Evolutionary conservation across 345 rosid species (phyloP).

Genomic region (Moricandia arvensis): DNA sequence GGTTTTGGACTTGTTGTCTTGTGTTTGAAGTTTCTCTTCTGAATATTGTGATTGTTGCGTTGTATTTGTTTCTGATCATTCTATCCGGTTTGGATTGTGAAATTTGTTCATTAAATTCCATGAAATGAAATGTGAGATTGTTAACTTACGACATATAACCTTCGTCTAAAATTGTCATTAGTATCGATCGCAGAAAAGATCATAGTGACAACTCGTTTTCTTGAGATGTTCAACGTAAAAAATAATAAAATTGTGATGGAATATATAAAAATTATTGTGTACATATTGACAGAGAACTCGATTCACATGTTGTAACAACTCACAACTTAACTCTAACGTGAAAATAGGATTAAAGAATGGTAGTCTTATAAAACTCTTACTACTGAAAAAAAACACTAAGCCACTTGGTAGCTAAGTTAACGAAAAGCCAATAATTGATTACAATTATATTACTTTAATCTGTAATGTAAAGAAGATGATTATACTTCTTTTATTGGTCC

Average conservation of each 20-base stretch:
- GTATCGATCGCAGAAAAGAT: too few species aligned
- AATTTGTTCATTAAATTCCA: slow-evolving; percentile 10
- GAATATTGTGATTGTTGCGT: slow-evolving; percentile 1
- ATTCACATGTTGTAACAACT: too few species aligned
- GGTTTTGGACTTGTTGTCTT: slow-evolving; percentile 48
- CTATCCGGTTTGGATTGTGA: neutral
- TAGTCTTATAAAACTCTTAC: too few species aligned
- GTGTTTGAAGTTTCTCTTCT: slow-evolving; percentile 54
- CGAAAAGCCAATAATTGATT: neutral
- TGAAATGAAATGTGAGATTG: neutral
- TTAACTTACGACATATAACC: neutral
- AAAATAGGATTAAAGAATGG: too few species aligned
- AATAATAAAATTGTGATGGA: too few species aligned
- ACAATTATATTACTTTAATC: neutral
- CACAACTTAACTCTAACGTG: too few species aligned
- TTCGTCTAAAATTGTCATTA: neutral
- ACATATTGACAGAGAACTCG: too few species aligned
- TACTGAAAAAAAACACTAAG: neutral
- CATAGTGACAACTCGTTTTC: too few species aligned
- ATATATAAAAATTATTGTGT: too few species aligned
- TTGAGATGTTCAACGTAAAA: too few species aligned
- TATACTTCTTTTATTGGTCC: neutral
- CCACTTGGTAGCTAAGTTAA: neutral
- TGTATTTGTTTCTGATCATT: slow-evolving; percentile 10
- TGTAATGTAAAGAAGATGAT: neutral